phyloP scores from a whole-genome alignment of 2,329 filamentous ascomycete genomes.

The Stenocarpella maydis region DNA sequence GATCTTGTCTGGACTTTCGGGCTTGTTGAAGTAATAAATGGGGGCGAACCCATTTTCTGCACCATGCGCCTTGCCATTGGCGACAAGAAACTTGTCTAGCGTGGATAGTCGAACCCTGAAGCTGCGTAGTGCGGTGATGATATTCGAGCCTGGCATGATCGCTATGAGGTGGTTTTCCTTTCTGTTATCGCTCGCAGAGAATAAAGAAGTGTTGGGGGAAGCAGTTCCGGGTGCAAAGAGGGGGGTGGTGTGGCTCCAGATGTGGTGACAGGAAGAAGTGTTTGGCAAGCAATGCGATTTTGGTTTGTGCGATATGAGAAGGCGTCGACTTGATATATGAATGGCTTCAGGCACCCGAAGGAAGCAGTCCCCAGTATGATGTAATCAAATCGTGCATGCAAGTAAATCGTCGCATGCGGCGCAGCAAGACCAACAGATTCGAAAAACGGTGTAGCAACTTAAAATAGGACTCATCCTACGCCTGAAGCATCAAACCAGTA shows the following conservation, averaged over 20 bases:
- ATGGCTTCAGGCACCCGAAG: conserved; percentile 10
- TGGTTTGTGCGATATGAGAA: no score
- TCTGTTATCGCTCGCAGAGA: background rate
- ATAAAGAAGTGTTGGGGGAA: background rate
- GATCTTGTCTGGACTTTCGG: background rate
- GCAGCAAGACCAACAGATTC: no score
- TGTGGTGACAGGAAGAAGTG: background rate
- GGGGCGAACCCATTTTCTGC: background rate
- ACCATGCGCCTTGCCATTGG: background rate
- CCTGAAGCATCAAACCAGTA: no score
- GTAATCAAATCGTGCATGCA: background rate
- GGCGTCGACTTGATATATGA: background rate
- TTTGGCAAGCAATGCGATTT: background rate
- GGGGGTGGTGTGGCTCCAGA: background rate
- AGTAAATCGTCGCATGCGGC: background rate
- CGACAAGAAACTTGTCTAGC: background rate
- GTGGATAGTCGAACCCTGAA: background rate
- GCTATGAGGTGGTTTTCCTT: background rate
- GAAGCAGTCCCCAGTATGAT: conserved; percentile 1
- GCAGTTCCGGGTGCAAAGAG: background rate
- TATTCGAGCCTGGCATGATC: conserved; percentile 4
- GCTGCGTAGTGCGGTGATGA: conserved; percentile 1
- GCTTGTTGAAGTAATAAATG: background rate
- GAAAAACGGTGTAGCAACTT: no score
- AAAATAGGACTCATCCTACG: no score